Evolutionary conservation across 202 grass and related monocot species (phyloP).

Genomic region (Zizania palustris): DNA sequence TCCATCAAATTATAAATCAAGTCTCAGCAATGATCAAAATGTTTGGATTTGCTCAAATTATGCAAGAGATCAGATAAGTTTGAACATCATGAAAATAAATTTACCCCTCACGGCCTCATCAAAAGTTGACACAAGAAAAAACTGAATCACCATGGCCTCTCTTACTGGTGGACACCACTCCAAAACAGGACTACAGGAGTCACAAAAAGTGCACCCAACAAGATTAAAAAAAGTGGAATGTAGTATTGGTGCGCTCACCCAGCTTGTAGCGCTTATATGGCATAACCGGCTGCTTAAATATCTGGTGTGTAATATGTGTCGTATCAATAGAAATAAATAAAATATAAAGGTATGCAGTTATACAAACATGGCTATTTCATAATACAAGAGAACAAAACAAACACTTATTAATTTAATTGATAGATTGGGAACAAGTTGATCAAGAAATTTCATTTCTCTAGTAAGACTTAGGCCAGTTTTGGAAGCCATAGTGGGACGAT

Average conservation of each 20-base stretch:
- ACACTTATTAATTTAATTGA: not conserved
- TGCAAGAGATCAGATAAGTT: not conserved
- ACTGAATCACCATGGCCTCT: slow-evolving; percentile 20
- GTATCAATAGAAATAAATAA: not conserved
- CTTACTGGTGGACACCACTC: slow-evolving; percentile 15
- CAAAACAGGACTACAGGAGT: slow-evolving; percentile 16
- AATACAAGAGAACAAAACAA: slow-evolving; percentile 13
- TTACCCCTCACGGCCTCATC: not conserved
- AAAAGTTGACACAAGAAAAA: not conserved
- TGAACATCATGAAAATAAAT: not conserved
- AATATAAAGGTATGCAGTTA: too few relatives aligned
- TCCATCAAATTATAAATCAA: not conserved
- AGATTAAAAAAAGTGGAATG: not conserved
- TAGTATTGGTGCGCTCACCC: not conserved
- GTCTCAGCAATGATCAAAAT: not conserved
- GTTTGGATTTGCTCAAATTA: slow-evolving; percentile 3
- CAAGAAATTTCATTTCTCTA: slow-evolving; percentile 13
- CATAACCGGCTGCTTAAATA: not conserved
- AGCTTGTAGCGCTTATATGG: not conserved
- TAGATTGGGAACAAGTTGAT: slow-evolving; percentile 21
- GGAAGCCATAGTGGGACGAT: not conserved
- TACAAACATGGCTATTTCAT: slow-evolving; percentile 15
- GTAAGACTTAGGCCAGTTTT: not conserved
- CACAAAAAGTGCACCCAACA: not conserved
- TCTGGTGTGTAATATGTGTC: not conserved